Evolutionary conservation across 805 yeast species (phyloP).

Genomic region (Lipomyces starkeyi): DNA sequence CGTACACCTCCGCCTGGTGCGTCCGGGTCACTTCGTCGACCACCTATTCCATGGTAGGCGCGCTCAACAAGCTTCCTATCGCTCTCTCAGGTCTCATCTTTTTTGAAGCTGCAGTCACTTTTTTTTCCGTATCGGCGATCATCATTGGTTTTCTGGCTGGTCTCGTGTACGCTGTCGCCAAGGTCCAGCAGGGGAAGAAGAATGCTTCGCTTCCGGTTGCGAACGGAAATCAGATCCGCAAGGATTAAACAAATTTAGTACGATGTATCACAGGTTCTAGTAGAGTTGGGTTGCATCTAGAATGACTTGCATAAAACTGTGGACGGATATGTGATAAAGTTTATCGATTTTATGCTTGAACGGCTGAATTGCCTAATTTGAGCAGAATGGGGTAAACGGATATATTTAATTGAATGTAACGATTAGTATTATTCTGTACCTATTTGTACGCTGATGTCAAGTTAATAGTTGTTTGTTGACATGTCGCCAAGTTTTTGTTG

Average conservation of each 20-base stretch:
- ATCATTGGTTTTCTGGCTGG: constrained; percentile 95
- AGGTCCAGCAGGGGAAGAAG: constrained; percentile 76
- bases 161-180: constrained; percentile 92
- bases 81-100: constrained; percentile 93
- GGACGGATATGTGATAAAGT: too few relatives aligned
- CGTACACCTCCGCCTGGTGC: constrained; percentile 99
- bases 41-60: constrained; percentile 99
- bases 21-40: constrained; percentile 98
- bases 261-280: background rate
- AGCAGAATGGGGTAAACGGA: background rate
- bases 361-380: too few relatives aligned
- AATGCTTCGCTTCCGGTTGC: constrained; percentile 29
- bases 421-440: background rate
- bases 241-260: constrained; percentile 25
- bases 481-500: background rate
- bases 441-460: background rate
- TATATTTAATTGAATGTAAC: background rate
- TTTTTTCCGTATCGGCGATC: constrained; percentile 88
- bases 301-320: background rate
- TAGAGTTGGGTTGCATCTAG: background rate
- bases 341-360: too few relatives aligned
- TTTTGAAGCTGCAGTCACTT: constrained; percentile 94
- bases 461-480: background rate
- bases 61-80: constrained; percentile 95
- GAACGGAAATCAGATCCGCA: constrained; percentile 23